Evolutionary conservation across 805 yeast species (phyloP), one percentile per base, ranked within the genome.

Genomic region (Sugiyamaella lignohabitans): DNA sequence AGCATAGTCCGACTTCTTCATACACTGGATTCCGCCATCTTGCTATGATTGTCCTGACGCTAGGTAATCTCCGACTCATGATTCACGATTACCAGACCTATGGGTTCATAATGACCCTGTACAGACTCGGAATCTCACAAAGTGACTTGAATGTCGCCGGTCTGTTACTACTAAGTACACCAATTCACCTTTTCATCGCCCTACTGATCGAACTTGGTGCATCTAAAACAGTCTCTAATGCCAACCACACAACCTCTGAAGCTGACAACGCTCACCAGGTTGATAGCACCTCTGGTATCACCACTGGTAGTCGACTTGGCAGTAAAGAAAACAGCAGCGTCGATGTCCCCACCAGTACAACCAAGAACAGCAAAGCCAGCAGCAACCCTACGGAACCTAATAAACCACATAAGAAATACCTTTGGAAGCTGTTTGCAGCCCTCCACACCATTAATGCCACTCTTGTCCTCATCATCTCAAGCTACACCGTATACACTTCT

Each of bases 21-120:
- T 63, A 54, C 50, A 53, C 57, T 14, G 75, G 75, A 14, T 64
- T 71, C 54, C 63, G 65, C 39, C 72, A 71, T 47, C 55, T 72
- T 40, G 60, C 66, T 11, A 58, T 69, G 62, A 62, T 71, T 11
- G 54, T 67, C 2, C 61, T 72, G 20, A 58, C 62, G 22, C 58
- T 63, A 23, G 69, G 72, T 30, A 69, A 71, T 43, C 50, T 69
- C 35, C 63, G 73, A n/a, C 58, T 70, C 23, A 50, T 69, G 29
- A 52, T 63, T 37, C 66, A 63, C 37, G 71, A 70, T 52, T 67
- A 66, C 55, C 51, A 54, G 19, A 62, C 57, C 43, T 62, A 64
- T 45, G 74, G 73, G 27, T 53, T 69, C 40, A 53, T 60, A 32
- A 58, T 57, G 46, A 53, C 61, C 5, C 54, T 67, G 2, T 43